A percentile compares a stretch with the other conserved stretches of the same genome.
These are phyloP conservation scores for Coprinopsis cinerea DNA, from an alignment of 768 basidiomycete genomes.

Conservation along the genomic window DNA sequence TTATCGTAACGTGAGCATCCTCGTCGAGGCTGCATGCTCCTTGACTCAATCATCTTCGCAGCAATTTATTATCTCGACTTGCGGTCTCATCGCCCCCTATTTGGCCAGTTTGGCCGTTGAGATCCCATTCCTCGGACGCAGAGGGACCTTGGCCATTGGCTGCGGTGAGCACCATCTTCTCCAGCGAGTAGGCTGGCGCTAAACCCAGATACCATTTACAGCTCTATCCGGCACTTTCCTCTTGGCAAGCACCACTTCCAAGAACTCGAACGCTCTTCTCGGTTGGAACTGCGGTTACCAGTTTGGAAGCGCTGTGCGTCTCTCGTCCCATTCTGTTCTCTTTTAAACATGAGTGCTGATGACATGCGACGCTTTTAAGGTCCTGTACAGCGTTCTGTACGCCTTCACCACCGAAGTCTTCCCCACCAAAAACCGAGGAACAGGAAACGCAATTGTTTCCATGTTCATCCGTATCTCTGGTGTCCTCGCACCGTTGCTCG, in stretches of 20 bases:
- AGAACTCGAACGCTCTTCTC: constrained; percentile 57
- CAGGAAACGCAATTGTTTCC: constrained; percentile 61
- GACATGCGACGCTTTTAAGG: constrained; percentile 34
- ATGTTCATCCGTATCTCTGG: constrained; percentile 62
- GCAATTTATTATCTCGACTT: constrained; percentile 61
- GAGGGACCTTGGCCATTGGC: constrained; percentile 59
- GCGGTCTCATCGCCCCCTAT: constrained; percentile 65
- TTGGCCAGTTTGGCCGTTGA: constrained; percentile 67
- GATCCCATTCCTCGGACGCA: constrained; percentile 53
- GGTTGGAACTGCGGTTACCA: constrained; percentile 76
- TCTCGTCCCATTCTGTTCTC: neutral
- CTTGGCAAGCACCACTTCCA: constrained; percentile 64
- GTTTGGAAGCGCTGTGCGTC: constrained; percentile 51
- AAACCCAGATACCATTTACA: constrained; percentile 39
- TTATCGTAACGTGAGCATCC: constrained; percentile 54
- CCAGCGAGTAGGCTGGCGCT: constrained; percentile 23
- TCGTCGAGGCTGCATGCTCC: neutral
- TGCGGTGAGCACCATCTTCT: constrained; percentile 43
- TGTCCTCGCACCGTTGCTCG: no score
- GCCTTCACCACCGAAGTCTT: constrained; percentile 65
- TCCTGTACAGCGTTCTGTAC: constrained; percentile 72
- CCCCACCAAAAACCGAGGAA: constrained; percentile 67
- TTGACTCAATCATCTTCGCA: constrained; percentile 19
- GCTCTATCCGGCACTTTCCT: constrained; percentile 70
- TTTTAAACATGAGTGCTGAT: neutral